phyloP scores from a whole-genome alignment of 2,329 filamentous ascomycete species.

The Xylogone sp. region DNA sequence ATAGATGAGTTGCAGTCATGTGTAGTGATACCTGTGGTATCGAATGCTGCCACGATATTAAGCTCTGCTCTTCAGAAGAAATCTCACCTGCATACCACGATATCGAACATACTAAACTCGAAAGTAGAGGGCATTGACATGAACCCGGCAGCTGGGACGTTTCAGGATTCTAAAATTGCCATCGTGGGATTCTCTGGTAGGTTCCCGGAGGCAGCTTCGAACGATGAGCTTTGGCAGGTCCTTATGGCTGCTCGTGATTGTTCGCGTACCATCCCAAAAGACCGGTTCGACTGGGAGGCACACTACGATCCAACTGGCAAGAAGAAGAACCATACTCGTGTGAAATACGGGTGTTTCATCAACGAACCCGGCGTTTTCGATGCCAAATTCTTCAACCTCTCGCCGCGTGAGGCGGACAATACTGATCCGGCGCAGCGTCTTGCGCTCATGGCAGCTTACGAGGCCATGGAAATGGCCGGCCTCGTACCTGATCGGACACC shows the following conservation, averaged over 20 bases:
- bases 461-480: constrained; percentile 75
- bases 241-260: constrained; percentile 72
- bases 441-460: constrained; percentile 71
- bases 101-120: too few relatives aligned
- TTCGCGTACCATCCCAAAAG: constrained; percentile 53
- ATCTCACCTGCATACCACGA: too few relatives aligned
- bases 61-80: background rate
- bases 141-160: constrained; percentile 1
- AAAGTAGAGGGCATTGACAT: too few relatives aligned
- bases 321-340: constrained; percentile 70
- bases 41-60: constrained; percentile 53
- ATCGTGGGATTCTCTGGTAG: constrained; percentile 78
- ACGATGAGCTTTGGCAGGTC: constrained; percentile 70
- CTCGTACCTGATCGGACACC: constrained; percentile 45
- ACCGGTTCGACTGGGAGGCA: constrained; percentile 67
- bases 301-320: constrained; percentile 72
- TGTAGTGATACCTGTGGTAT: too few relatives aligned
- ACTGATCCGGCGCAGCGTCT: constrained; percentile 78
- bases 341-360: constrained; percentile 67
- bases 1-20: too few relatives aligned
- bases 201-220: constrained; percentile 66
- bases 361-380: constrained; percentile 74
- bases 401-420: constrained; percentile 71
- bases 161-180: constrained; percentile 65
- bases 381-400: constrained; percentile 81